Conservation (phyloP, 192 early-diverging fungal species). For the Coemansia pectinata region DNA sequence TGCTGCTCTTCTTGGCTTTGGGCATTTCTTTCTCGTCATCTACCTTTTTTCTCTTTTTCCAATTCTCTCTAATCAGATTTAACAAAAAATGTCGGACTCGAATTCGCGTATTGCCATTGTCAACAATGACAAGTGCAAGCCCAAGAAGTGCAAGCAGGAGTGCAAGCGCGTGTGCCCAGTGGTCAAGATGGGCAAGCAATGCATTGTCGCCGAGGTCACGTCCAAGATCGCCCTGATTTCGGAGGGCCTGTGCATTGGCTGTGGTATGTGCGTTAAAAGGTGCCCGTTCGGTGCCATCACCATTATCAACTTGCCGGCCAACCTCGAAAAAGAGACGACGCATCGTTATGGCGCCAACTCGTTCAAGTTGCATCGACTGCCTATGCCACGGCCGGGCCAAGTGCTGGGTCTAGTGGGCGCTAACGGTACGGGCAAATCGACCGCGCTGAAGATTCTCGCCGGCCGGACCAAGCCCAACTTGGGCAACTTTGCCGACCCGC, state of each 20-base stretch:
- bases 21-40: constrained; percentile 1
- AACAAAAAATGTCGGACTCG: constrained; percentile 72
- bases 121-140: constrained; percentile 94
- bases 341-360: constrained; percentile 96
- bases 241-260: constrained; percentile 96
- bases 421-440: constrained; percentile 96
- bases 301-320: constrained; percentile 97
- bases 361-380: constrained; percentile 97
- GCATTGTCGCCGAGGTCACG: constrained; percentile 86
- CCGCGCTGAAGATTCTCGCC: constrained; percentile 91
- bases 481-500: constrained; percentile 78
- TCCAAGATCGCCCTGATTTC: constrained; percentile 93
- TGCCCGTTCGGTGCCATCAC: constrained; percentile 97
- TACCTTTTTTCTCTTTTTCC: neutral
- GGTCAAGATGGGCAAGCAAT: constrained; percentile 94
- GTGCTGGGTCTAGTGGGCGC: constrained; percentile 96
- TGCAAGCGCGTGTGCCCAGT: constrained; percentile 97
- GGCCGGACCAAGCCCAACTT: constrained; percentile 97
- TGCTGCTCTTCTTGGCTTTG: neutral
- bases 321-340: constrained; percentile 90
- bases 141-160: constrained; percentile 98
- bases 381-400: constrained; percentile 93
- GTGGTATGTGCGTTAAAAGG: constrained; percentile 96
- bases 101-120: constrained; percentile 95
- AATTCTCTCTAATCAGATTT: neutral